Evolutionary conservation across 345 rosid species (phyloP), one percentile per base, ranked within the genome.

Genomic region (Crucihimalaya himalaica): DNA sequence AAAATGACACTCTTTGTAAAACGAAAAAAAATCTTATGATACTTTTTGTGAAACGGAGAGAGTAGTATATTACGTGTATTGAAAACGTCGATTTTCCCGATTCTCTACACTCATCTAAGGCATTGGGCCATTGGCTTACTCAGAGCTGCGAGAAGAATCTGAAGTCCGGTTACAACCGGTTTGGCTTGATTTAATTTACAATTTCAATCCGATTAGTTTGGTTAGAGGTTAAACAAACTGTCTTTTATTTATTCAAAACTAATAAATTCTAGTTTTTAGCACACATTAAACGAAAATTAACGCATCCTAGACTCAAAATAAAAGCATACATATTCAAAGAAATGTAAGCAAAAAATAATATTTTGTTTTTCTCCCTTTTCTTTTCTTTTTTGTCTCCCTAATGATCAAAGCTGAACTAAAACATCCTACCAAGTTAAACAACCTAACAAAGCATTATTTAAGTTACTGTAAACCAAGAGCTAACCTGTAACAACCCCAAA

Each of bases 371-470:
- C 25, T 7, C 9, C 5, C 18, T 54, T 63, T 27, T 66, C 12
- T 51, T 23, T 23, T 19, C 0, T 31, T 60, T 64, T 52, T 42
- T 6, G 6, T 43, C 46, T 37, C 45, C 47, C 75, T 70, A 76
- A 69, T 53, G 63, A 68, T 52, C 65, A 76, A 76, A 70, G 75
- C 70, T 63, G 75, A 76, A 63, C 75, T 53, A 70, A 60, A 76
- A 42, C 70, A 75, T 37, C 69, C 75, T 76, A 76, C 9, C 18
- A 29, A 55, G 79, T 76, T 63, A 76, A 58, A 59, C 68, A 74
- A 53, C 20, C 73, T 68, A 74, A 75, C 46, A 68, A 63, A 51
- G n/a, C 70, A 35, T 69, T 76, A 63, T 62, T 62, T 60, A 61
- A 76, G 75, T 69, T 75, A 75, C 73, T 42, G 48, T 75, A 45